Base-by-base conservation (phyloP, 192 early-diverging fungal species). In the Pilobolus umbonatus region DNA sequence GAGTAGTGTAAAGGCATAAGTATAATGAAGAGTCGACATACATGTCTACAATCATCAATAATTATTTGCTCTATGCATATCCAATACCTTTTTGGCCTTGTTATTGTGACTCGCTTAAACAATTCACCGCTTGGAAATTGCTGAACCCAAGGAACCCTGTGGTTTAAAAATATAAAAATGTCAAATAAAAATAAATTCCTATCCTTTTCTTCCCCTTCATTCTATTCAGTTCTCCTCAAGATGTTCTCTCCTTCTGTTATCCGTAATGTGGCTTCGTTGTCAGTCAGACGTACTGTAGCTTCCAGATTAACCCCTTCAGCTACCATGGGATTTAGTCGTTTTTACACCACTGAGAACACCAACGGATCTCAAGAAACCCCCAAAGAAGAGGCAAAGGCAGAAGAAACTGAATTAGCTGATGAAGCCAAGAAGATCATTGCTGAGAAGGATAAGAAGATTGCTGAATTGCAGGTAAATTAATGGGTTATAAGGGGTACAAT, bases 391-490 rank as follows among this genome's bases (percentile, higher is more conserved):
- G 62, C 65, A 29, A 55, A 58, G n/a, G 64, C 15, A 51, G 54
- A 64, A 55, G 48, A 44, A 42, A 40, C 30, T 46, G 45, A 38
- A 47, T 22, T 35, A 32, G 30, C 64, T 28, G 45, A 69, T 44
- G 63, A 73, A 34, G 42, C 59, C 12, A 66, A 57, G 21, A 66
- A 73, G 29, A 68, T 72, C 38, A 34, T 80, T 44, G 82, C 74
- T 46, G 80, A 83, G 54, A 91, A 87, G 68, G 88, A 90, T 54
- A 86, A 89, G 69, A 80, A 92, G 71, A 84, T 93, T 57, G 75
- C 88, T 26, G 83, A 91, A 26, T 65, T 91, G 15, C 80, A 91
- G 85, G 90, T 92, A 77, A 57, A 45, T 38, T 21, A 44, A 22
- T 31, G 10, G 55, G 31, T 39, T 44, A 15, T 32, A 30, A 64